Evolutionary conservation across 208 protist genomes (phyloP).

Genomic region (Leishmania gerbilli): DNA sequence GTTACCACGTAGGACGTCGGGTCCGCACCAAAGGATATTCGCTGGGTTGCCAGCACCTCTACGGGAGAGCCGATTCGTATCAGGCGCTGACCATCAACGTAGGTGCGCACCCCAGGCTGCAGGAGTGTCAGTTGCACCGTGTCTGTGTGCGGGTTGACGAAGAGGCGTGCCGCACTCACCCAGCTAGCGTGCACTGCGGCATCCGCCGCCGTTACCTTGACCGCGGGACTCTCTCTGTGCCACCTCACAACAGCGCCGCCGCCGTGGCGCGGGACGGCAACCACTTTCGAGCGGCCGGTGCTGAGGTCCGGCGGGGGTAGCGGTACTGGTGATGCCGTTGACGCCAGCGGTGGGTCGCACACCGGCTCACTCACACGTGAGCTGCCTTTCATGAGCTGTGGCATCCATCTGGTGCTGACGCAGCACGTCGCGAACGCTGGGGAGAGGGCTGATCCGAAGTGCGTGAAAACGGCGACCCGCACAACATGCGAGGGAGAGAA

Average conservation of each 20-base stretch:
- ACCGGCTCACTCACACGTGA: not conserved
- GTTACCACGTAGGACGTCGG: not conserved
- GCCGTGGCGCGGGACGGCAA: not conserved
- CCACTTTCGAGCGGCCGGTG: not conserved
- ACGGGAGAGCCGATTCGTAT: slow-evolving; percentile 16
- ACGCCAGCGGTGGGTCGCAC: no score
- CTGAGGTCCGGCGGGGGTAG: not conserved
- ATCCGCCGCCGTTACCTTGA: not conserved
- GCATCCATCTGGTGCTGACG: not conserved
- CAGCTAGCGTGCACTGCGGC: not conserved
- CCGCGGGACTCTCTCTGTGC: not conserved
- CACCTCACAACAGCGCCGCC: slow-evolving; percentile 11
- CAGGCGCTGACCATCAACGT: slow-evolving; percentile 28
- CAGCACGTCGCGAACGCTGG: not conserved
- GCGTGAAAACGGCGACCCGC: not conserved
- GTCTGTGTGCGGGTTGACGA: not conserved
- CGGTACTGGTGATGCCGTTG: not conserved
- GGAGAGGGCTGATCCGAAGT: not conserved
- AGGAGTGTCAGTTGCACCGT: slow-evolving; percentile 23
- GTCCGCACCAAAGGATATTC: slow-evolving; percentile 6
- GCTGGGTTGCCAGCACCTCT: slow-evolving; percentile 3
- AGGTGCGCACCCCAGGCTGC: not conserved
- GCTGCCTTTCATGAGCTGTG: not conserved
- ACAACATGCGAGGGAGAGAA: not conserved
- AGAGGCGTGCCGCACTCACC: slow-evolving; percentile 16